phyloP scores from a whole-genome alignment of 345 rosid species.

The Brassica cretica region DNA sequence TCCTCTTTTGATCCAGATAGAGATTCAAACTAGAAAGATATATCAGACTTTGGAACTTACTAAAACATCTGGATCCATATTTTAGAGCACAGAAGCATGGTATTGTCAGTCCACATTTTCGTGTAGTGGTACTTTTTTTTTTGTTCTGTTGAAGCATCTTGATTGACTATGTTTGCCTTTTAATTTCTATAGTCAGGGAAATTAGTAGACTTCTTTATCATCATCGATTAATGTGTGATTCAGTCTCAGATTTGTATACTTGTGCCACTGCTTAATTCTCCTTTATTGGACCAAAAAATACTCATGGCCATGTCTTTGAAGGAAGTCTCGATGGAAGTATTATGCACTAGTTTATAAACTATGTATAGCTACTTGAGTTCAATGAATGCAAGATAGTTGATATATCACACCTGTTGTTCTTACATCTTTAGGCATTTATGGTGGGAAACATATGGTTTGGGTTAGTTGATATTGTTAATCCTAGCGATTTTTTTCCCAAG shows the following conservation, averaged over 20 bases:
- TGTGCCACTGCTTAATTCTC: conserved; percentile 21
- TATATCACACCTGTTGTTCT: conserved; percentile 12
- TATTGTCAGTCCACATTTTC: conserved; percentile 9
- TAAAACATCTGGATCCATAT: conserved; percentile 10
- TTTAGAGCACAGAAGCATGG: conserved; percentile 12
- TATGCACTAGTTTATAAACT: conserved; percentile 18
- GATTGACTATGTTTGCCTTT: conserved; percentile 12
- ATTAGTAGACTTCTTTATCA: neutral
- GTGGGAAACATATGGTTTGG: conserved; percentile 14
- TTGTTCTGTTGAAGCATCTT: conserved; percentile 8
- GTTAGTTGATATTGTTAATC: conserved; percentile 1
- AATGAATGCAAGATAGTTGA: conserved; percentile 6
- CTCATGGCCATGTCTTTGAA: conserved; percentile 7
- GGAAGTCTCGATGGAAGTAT: conserved; percentile 7
- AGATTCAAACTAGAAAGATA: conserved; percentile 8
- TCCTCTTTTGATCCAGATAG: conserved; percentile 17
- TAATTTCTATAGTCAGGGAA: neutral
- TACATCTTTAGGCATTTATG: conserved; percentile 10
- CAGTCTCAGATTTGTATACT: neutral
- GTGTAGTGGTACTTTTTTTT: neutral
- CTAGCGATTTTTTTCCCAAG: neutral
- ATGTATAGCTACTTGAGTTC: conserved; percentile 12
- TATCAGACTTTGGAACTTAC: neutral
- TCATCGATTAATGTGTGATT: neutral
- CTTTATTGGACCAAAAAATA: neutral